A percentile compares a stretch with the other conserved stretches of the same genome.
Evolutionary conservation across 306 rosid species (phyloP).

Genomic region (Hippophae rhamnoides): DNA sequence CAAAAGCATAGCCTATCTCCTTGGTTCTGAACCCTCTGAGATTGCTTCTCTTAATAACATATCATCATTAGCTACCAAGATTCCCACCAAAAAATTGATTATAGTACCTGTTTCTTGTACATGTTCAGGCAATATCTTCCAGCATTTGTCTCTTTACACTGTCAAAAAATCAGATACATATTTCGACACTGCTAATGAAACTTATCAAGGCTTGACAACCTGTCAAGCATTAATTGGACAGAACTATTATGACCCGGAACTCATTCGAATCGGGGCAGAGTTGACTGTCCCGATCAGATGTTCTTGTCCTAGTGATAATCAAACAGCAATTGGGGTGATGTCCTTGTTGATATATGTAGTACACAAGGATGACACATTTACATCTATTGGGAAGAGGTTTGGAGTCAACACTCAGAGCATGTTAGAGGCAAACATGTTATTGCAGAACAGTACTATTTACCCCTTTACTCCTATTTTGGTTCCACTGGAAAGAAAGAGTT

Average conservation of each 20-base stretch:
- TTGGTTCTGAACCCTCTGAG: conserved; percentile 35
- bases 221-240: conserved; percentile 43
- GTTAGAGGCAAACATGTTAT: conserved; percentile 30
- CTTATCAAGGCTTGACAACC: conserved; percentile 43
- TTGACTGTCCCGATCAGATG: conserved; percentile 36
- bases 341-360: conserved; percentile 29
- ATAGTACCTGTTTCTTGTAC: conserved; percentile 41
- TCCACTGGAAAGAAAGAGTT: conserved; percentile 32
- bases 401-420: conserved; percentile 28
- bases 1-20: conserved; percentile 30
- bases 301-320: conserved; percentile 38
- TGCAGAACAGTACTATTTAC: conserved; percentile 5
- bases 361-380: conserved; percentile 15
- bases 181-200: conserved; percentile 9
- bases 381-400: conserved; percentile 30
- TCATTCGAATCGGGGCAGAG: conserved; percentile 23
- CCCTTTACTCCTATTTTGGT: conserved; percentile 30
- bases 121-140: conserved; percentile 40
- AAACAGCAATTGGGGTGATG: conserved; percentile 25
- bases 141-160: conserved; percentile 32
- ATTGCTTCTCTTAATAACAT: conserved; percentile 40
- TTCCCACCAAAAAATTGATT: conserved; percentile 25
- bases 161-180: conserved; percentile 17
- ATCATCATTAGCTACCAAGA: conserved; percentile 9
- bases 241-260: conserved; percentile 26